Evolutionary conservation across 2,329 filamentous ascomycete genomes (phyloP), one percentile per base, ranked within the genome.

Genomic region (Aspergillus cejpii): DNA sequence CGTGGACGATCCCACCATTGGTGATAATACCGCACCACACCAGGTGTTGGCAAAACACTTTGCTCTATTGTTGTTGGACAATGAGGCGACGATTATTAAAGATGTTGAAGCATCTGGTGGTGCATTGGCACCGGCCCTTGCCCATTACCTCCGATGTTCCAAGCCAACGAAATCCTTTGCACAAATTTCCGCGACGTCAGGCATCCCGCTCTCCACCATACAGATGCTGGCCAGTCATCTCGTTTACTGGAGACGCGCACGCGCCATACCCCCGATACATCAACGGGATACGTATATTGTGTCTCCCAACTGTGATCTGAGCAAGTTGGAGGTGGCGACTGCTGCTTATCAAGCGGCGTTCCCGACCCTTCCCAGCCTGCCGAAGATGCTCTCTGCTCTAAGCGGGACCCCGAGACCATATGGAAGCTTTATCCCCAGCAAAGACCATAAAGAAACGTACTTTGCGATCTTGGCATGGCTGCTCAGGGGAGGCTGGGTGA

Each of bases 391-490:
- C n/a, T 83, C 85, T 41, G 77, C 85, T 47, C 73, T 98, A 5
- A 92, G 87, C 29, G 82, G 83, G 4, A 82, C 82, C 3, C 90
- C 92, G 1, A 80, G 87, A 23, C 83, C 85, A 0, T 98, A 90
- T 70, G 87, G 88, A 57, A 77, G 77, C 43, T 84, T 94, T 53
- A 89, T 90, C 36, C 91, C 91, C 0, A 89, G 83, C 59, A 89
- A 90, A 63, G 85, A 87, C 58, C 89, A 96, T 62, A 85, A 91
- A 34, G 82, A 84, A 5, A 82, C 83, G 2, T 98, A 96, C 64
- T 84, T 97, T 66, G 80, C 87, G 26, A 94, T 97, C 66, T 74
- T 98, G 20, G 89, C 88, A 17, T 98, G 91, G 88, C 77, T 98
- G 6, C 81, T 97, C 71, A 82, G 90, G 31, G 85, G 88, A 37